Evolutionary conservation across 257 asterid species (phyloP), one percentile per base, ranked within the genome.

Genomic region (Scutellaria baicalensis): DNA sequence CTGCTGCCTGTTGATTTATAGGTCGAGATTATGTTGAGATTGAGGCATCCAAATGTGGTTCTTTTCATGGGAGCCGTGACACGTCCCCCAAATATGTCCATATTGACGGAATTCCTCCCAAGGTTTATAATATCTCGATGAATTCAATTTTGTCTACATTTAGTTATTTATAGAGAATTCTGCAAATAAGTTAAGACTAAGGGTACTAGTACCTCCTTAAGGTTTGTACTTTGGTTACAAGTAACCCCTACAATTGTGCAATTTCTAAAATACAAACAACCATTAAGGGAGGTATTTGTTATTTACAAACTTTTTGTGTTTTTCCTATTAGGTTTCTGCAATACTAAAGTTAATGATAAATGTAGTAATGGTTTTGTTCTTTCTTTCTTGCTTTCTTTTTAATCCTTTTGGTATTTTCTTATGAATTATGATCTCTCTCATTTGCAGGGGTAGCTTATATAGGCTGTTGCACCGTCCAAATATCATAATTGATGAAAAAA

Each of bases 31-130:
- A 94, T 94, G 99, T 83, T 89, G 84, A 84, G 99, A 79, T 71
- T 94, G 92, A 91, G 97, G 65, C 99, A 94, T 80, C 99, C 99
- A 1, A 94, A 94, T 82, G 91, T 94, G 60, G 99, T 94, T 75
- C 95, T 94, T 77, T 86, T 91, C 80, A 94, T 91, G 99, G 99
- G 99, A 79, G 99, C 99, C 1, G 99, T 94, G 65, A 79, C 88
- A 56, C 88, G 83, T 17, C 96, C 99, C 66, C 99, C 99, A 45
- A 88, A 94, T 84, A 81, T 94, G 80, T 91, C 99, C 70, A 94
- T 94, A 81, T 74, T 91, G 82, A 91, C 96, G 6, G 99, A 94
- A 77, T 78, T 39, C 57, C 82, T 78, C 48, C 82, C 79, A 55
- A 78, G 79, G 82, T 78, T 49, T 20, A 20, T n/a, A n/a, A n/a